Evolutionary conservation across 2,329 filamentous ascomycete species (phyloP), one percentile per base, ranked within the genome.

Genomic region (Coniochaeta hoffmannii): DNA sequence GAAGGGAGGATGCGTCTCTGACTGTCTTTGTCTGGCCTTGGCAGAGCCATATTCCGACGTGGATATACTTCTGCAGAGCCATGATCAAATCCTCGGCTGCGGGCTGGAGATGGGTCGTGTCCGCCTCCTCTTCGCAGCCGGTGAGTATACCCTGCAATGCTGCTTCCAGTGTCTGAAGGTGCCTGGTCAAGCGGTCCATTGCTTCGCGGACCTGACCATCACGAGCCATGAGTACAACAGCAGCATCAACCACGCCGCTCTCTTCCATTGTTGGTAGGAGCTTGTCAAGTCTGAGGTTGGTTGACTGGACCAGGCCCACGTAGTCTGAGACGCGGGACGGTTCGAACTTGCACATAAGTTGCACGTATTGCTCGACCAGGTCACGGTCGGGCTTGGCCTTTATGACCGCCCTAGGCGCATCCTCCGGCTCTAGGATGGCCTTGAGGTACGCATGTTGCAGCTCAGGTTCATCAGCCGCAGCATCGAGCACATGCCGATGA

Each of bases 11-110:
- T 54, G 67, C 63, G 57, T 72, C 71, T 57, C 74, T 78, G 6
- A 75, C 70, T 0, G 79, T 81, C 64, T 87, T 89, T 51, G 83
- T 90, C 67, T 96, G 90, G 1, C 87, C 85, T 70, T 95, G 90
- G 63, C 94, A 97, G 12, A 99, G 76, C 94, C 94, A 99, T 53
- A 96, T 93, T 14, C 95, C 94, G 1, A 99, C 90, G 60, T 91
- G 87, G 1, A 87, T 85, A 70, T 96, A 97, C 68, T 96, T 97
- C 58, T 95, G 86, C 17, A 99, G 74, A 0, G 87, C 85, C 56
- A 84, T 81, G 4, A 96, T 77, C 1, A 96, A 77, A 56, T 92
- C 87, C 55, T 87, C 82, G 0, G 87, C 83, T 0, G 88, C 82
- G 59, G 87, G 82, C 57, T 85, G 81, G 2, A 86, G 59, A 31